Percentiles rank a stretch among this genome's conserved stretches.
Evolutionary conservation across 306 rosid genomes (phyloP).

Genomic region (Oemleria cerasiformis): DNA sequence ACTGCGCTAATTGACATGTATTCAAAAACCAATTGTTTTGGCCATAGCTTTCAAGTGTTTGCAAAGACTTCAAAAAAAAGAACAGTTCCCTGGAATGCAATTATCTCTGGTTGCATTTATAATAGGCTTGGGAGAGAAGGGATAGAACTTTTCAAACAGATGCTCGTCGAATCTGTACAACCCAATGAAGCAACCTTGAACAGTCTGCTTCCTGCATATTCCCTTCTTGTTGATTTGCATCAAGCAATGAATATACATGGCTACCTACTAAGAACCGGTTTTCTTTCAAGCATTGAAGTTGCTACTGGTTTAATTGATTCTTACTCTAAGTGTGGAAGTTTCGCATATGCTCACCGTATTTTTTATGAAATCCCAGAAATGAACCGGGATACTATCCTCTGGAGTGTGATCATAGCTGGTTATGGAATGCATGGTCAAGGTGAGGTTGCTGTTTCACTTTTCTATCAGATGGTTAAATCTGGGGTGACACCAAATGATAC

Average conservation of each 20-base stretch:
- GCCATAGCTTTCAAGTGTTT: constrained; percentile 52
- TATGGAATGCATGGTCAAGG: constrained; percentile 79
- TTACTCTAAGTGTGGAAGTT: constrained; percentile 71
- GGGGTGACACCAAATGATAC: constrained; percentile 69
- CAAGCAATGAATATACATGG: constrained; percentile 70
- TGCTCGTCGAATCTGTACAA: constrained; percentile 52
- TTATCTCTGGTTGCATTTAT: constrained; percentile 61
- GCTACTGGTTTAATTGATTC: constrained; percentile 69
- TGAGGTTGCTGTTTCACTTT: constrained; percentile 61
- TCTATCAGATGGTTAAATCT: constrained; percentile 71
- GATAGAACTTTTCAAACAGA: constrained; percentile 54
- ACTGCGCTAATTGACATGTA: constrained; percentile 84
- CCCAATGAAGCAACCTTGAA: constrained; percentile 62
- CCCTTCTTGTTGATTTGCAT: constrained; percentile 62
- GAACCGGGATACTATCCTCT: constrained; percentile 60
- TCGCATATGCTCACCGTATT: constrained; percentile 56
- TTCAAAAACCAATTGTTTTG: constrained; percentile 34
- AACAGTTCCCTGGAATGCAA: constrained; percentile 79
- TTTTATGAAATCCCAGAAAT: constrained; percentile 47
- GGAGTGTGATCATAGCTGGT: constrained; percentile 73
- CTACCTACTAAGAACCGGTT: constrained; percentile 60
- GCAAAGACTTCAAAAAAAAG: constrained; percentile 52
- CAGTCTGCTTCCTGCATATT: constrained; percentile 77
- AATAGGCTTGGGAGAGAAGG: constrained; percentile 65
- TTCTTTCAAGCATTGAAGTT: constrained; percentile 55